These are phyloP conservation scores for Pichia sp. DNA, from an alignment of 1,139 yeast genomes.

Conservation along the genomic window DNA sequence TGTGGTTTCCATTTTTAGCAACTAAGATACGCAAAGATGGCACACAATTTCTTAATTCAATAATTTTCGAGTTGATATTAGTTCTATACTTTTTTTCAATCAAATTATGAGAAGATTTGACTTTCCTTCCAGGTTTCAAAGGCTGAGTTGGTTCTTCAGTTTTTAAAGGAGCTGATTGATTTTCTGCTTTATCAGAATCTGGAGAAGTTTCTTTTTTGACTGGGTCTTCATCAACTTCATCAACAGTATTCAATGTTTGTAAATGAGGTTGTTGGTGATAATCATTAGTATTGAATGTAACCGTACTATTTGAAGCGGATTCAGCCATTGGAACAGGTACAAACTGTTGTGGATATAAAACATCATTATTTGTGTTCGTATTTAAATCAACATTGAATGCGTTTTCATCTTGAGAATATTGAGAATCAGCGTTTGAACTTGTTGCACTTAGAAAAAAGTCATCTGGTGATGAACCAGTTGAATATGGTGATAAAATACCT, in stretches of 20 bases:
- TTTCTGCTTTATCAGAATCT: neutral
- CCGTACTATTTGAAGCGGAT: constrained; percentile 27
- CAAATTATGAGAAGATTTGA: constrained; percentile 66
- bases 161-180: neutral
- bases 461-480: constrained; percentile 32
- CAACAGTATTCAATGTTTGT: constrained; percentile 15
- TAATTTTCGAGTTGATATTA: constrained; percentile 65
- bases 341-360: constrained; percentile 15
- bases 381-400: constrained; percentile 11
- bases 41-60: constrained; percentile 67
- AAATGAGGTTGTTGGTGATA: constrained; percentile 12
- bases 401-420: constrained; percentile 12
- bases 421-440: constrained; percentile 16
- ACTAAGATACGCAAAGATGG: constrained; percentile 50
- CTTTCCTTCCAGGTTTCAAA: constrained; percentile 29
- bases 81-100: constrained; percentile 76
- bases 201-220: constrained; percentile 9
- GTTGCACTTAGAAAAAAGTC: constrained; percentile 22
- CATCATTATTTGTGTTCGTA: constrained; percentile 12
- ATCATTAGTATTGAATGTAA: constrained; percentile 20
- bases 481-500: constrained; percentile 28
- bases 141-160: neutral
- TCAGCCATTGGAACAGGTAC: constrained; percentile 26
- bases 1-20: constrained; percentile 30
- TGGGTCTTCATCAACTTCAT: constrained; percentile 19